Base-by-base conservation (phyloP, 2,329 filamentous ascomycete species). In the Achaetomium macrosporum region DNA sequence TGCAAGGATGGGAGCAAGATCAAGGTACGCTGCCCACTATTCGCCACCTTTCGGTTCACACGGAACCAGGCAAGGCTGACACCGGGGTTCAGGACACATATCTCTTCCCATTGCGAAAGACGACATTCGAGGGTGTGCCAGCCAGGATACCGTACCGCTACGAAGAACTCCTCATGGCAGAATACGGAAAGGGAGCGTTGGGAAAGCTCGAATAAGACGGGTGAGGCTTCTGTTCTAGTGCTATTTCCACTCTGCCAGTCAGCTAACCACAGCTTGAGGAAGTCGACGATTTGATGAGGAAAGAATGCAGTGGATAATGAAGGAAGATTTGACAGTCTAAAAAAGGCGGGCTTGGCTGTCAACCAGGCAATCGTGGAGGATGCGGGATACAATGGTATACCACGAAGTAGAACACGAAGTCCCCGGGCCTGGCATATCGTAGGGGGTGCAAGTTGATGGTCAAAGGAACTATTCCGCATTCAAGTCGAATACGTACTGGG, bases 51-150 rank as follows among this genome's bases (percentile, higher is more conserved):
- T n/a, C n/a, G n/a, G n/a, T n/a, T 37, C 7, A n/a, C 15, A 3
- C 35, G 15, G 35, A n/a, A 3, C 35, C 8, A 20, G 16, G 8
- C 19, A 11, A 19, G 13, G 20, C 37, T 48, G 36, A 42, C 5
- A 25, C 25, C 25, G 4, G 9, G 16, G 29, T 7, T 7, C 35
- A 77, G 72, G 76, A 79, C 51, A 76, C 73, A 0, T 76, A 86
- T 50, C 71, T 90, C 11, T 88, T 83, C 62, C 87, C 87, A 0
- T 71, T 90, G 63, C 74, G 83, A n/a, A 77, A 82, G 55, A 87
- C 82, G 1, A 76, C 73, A 1, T 90, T 87, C 52, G 86, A 90
- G 62, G 84, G 82, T 0, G 76, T 83, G 0, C 71, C 76, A 0
- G 84, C 78, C 42, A 83, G 83, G 67, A 83, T 90, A 20, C 87